A percentile compares a stretch with the other conserved stretches of the same genome.
phyloP scores from a whole-genome alignment of 2,329 filamentous ascomycete genomes.

The Diaporthe sp. region DNA sequence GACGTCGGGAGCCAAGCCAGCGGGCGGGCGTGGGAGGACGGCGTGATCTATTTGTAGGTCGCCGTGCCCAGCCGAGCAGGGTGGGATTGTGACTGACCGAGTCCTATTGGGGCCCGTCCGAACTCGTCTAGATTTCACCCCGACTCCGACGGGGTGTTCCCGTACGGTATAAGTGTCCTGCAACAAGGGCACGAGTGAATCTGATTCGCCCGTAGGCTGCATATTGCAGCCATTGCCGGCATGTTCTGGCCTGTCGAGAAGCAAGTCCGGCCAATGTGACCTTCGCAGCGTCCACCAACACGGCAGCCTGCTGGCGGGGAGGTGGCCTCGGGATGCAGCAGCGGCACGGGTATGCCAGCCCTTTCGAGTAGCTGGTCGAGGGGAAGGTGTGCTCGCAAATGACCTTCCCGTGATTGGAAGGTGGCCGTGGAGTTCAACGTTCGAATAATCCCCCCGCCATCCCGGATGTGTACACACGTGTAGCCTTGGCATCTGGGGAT shows the following conservation, averaged over 20 bases:
- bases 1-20: background rate
- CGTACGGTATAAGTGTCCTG: background rate
- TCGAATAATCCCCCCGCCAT: background rate
- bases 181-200: conserved; percentile 23
- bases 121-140: background rate
- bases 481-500: conserved; percentile 26
- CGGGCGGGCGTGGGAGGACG: background rate
- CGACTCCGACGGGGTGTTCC: background rate
- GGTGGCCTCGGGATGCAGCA: background rate
- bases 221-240: conserved; percentile 25
- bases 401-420: conserved; percentile 32
- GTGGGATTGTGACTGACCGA: conserved; percentile 10
- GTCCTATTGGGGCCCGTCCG: conserved; percentile 5
- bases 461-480: conserved; percentile 29
- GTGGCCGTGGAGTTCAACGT: background rate
- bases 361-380: background rate
- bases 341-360: conserved; percentile 2
- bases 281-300: background rate
- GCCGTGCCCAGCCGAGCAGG: background rate
- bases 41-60: conserved; percentile 25
- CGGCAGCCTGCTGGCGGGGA: background rate
- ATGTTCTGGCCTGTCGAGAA: conserved; percentile 1
- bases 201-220: conserved; percentile 32
- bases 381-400: background rate
- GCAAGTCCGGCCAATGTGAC: conserved; percentile 23